Conservation (phyloP, 2,329 filamentous ascomycete genomes). For the Neonectria neomacrospora region DNA sequence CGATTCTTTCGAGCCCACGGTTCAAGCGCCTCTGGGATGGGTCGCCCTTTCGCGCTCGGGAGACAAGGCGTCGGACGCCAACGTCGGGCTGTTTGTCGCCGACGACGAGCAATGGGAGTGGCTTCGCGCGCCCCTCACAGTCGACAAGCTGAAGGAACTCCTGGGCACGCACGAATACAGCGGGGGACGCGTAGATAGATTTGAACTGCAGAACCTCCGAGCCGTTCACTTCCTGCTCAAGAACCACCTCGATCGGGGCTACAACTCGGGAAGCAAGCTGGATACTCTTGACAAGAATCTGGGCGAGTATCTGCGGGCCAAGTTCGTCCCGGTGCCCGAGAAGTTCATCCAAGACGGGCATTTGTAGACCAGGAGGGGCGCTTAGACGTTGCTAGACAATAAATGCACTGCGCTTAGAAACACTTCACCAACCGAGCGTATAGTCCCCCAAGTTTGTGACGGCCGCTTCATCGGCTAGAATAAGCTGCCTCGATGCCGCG, state of each 20-base stretch:
- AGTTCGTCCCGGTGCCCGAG: slow-evolving; percentile 44
- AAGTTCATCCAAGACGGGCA: slow-evolving; percentile 48
- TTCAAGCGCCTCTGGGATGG: slow-evolving; percentile 39
- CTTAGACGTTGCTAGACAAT: slow-evolving; percentile 1
- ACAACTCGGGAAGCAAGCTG: slow-evolving; percentile 31
- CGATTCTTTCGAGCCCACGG: slow-evolving; percentile 33
- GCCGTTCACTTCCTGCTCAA: slow-evolving; percentile 28
- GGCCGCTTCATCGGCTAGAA: slow-evolving; percentile 11
- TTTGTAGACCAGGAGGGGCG: slow-evolving; percentile 25
- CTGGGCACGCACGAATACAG: slow-evolving; percentile 47
- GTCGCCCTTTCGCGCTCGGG: slow-evolving; percentile 42
- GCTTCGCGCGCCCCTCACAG: slow-evolving; percentile 53
- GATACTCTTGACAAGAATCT: slow-evolving; percentile 50
- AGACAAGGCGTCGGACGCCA: slow-evolving; percentile 54
- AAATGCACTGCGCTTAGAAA: neutral
- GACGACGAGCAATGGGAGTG: slow-evolving; percentile 56
- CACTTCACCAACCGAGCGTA: neutral
- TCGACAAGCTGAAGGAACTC: slow-evolving; percentile 48
- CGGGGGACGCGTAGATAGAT: slow-evolving; percentile 49
- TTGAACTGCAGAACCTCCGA: slow-evolving; percentile 41
- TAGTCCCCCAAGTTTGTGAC: neutral
- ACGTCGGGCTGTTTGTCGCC: slow-evolving; percentile 56
- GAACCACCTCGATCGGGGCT: slow-evolving; percentile 24
- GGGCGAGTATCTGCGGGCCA: slow-evolving; percentile 46
- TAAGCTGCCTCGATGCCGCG: neutral